A percentile compares a stretch with the other conserved stretches of the same genome.
Conservation (phyloP, 225 moss, liverwort and hornwort species). For the Anthoceros angustus region DNA sequence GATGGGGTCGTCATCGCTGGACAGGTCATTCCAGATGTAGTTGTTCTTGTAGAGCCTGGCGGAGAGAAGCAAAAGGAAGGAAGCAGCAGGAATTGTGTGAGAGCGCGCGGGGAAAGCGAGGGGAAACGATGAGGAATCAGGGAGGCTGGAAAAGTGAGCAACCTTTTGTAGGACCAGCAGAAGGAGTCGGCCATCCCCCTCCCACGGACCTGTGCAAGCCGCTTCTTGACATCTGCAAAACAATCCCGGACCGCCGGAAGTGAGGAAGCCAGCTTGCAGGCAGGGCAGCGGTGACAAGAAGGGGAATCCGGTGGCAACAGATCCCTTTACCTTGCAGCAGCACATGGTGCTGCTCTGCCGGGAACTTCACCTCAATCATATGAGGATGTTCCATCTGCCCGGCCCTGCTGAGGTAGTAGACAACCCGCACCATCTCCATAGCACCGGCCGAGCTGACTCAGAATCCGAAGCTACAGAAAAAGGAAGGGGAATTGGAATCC, state of each 20-base stretch:
- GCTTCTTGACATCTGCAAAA: neutral
- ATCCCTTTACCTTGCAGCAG: neutral
- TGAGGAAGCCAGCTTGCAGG: neutral
- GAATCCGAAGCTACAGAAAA: too few species aligned
- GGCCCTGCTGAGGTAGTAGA: conserved; percentile 1
- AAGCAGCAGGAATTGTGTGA: neutral
- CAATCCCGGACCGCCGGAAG: neutral
- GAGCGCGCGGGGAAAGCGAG: neutral
- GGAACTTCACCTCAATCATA: neutral
- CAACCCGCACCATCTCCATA: neutral
- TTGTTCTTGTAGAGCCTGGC: conserved; percentile 1
- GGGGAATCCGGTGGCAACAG: too few species aligned
- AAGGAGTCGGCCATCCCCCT: neutral
- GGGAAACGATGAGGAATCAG: neutral
- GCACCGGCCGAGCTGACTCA: too few species aligned
- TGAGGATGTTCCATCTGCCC: neutral
- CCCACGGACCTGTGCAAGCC: neutral
- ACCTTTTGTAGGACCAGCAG: conserved; percentile 1
- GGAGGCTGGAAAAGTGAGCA: neutral
- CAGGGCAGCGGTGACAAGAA: too few species aligned
- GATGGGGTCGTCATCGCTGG: neutral
- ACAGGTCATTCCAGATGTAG: conserved; percentile 2
- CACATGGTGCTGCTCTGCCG: neutral
- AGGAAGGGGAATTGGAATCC: too few species aligned
- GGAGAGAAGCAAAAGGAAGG: neutral